Base-by-base conservation (phyloP, 129 eudicot species). In the Kitagawia praeruptora region DNA sequence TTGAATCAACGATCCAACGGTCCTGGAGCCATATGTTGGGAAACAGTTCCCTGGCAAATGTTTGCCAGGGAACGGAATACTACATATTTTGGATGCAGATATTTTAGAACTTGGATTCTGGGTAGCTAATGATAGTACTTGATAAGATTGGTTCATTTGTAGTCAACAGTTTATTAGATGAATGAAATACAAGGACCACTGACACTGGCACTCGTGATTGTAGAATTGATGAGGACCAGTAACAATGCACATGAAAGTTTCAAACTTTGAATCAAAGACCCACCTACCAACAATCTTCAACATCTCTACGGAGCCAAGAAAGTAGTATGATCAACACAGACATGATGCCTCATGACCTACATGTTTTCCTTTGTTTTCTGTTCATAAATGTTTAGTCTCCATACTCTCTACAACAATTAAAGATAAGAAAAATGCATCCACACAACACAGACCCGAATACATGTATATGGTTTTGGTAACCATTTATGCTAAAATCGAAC, bases 191-290 rank as follows among this genome's bases (percentile, higher is more conserved):
- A 85, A 31, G 72, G 72, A 31, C 77, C 69, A 66, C 81, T 61
- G 77, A 78, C 61, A 79, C 73, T 80, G 78, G 81, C 61, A 76
- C 74, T 77, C 80, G 74, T 77, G 79, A 40, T 21, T 76, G 82
- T 39, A 80, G 83, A 86, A 75, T 64, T 49, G 69, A 61, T 78
- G 80, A 42, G 15, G 54, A 44, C 53, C 53, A 73, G 18, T 6
- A 44, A 73, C 28, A n/a, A 0, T 4, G 54, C 85, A 86, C 80
- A 83, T 83, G 89, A 86, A 84, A 79, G 27, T 77, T 78, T 80
- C 78, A 81, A 80, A 82, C 54, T 51, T 75, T 75, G 47, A 80
- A 74, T 74, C 18, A 80, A 72, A 67, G 73, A 67, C 73, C 39
- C 73, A 67, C 39, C 73, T 67, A 67, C 34, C 69, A 37, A 61